Evolutionary conservation across 2,329 filamentous ascomycete genomes (phyloP).

Genomic region (Penicillium sumatraense): DNA sequence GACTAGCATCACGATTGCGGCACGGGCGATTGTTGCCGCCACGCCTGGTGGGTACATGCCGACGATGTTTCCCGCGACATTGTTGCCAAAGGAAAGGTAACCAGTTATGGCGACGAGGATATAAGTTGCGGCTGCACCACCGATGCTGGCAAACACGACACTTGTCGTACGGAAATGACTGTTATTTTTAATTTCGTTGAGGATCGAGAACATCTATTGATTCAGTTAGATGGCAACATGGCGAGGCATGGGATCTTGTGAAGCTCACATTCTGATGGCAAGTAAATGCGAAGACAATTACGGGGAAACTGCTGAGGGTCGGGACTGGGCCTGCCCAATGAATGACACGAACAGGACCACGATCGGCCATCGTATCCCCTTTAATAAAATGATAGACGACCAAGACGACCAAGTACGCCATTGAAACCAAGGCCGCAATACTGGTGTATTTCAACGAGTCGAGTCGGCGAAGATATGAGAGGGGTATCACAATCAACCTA

Average conservation of each 20-base stretch:
- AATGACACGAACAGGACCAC: conserved; percentile 75
- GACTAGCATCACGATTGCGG: conserved; percentile 92
- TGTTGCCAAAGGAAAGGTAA: conserved; percentile 92
- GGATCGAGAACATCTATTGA: conserved; percentile 90
- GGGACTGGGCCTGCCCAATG: conserved; percentile 79
- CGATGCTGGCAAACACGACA: conserved; percentile 83
- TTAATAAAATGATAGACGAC: conserved; percentile 89
- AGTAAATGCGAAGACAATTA: conserved; percentile 98
- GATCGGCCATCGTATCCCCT: conserved; percentile 74
- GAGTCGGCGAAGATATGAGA: conserved; percentile 87
- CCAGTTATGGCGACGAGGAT: conserved; percentile 91
- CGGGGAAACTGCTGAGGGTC: conserved; percentile 83
- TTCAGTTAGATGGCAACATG: conserved; percentile 17
- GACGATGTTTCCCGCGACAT: conserved; percentile 89
- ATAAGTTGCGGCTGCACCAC: conserved; percentile 84
- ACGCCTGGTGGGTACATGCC: conserved; percentile 82
- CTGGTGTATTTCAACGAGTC: conserved; percentile 98
- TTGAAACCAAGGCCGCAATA: conserved; percentile 85
- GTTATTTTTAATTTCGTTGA: conserved; percentile 91
- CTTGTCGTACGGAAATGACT: conserved; percentile 76
- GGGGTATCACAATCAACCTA: conserved; percentile 87
- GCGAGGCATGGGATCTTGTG: background rate
- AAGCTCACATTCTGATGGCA: conserved; percentile 89
- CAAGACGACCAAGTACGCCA: conserved; percentile 89
- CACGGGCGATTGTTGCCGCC: conserved; percentile 88